Evolutionary conservation across 1,284 basidiomycete species (phyloP).

Genomic region (Pseudozyma tsukubaensis): DNA sequence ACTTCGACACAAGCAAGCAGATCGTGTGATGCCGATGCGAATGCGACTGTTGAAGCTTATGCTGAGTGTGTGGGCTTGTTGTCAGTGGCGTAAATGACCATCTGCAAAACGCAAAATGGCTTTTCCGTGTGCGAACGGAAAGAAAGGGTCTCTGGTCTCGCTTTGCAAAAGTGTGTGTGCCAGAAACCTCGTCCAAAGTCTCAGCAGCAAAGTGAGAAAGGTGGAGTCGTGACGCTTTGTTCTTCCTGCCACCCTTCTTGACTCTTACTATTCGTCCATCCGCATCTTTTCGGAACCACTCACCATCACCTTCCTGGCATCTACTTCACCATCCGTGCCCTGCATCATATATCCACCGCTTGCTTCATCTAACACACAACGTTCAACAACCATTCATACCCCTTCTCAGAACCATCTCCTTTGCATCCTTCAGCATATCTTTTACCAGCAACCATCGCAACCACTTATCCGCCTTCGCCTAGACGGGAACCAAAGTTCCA

Average conservation of each 20-base stretch:
- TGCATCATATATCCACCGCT: not conserved
- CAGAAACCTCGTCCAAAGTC: conserved; percentile 1
- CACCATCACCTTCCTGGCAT: not conserved
- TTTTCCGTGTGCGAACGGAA: not conserved
- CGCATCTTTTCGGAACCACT: not conserved
- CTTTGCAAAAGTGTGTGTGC: not conserved
- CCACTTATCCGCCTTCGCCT: no score
- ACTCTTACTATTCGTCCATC: not conserved
- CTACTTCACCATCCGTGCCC: not conserved
- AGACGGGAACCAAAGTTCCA: no score
- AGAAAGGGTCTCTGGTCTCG: not conserved
- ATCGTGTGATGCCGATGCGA: no score
- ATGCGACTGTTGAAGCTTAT: no score
- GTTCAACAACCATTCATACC: not conserved
- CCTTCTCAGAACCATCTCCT: no score
- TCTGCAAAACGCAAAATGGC: no score
- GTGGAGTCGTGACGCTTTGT: not conserved
- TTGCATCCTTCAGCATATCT: no score
- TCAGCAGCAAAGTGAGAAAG: not conserved
- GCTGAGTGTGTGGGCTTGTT: not conserved
- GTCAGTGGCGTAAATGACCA: conserved; percentile 14
- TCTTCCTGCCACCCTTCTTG: not conserved
- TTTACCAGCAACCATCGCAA: no score
- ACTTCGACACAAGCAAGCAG: no score
- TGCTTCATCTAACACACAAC: not conserved